phyloP scores from a whole-genome alignment of 148 eudicot genomes.

The Mesembryanthemum crystallinum region DNA sequence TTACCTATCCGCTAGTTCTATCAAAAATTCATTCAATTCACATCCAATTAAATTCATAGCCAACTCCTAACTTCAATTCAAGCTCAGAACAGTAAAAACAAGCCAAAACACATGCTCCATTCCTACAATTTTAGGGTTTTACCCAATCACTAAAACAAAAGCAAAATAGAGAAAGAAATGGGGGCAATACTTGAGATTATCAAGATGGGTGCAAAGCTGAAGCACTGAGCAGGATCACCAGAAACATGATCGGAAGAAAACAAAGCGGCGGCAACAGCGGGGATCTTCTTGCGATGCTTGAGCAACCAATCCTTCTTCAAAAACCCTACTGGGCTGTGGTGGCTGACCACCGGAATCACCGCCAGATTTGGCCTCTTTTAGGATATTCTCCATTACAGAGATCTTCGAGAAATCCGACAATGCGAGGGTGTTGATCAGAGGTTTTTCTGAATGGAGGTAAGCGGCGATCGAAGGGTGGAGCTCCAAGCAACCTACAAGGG shows the following conservation, averaged over 20 bases:
- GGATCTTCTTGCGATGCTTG: slow-evolving; percentile 83
- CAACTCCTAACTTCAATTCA: too few species aligned
- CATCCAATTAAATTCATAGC: too few species aligned
- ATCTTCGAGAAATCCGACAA: slow-evolving; percentile 82
- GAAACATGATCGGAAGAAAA: slow-evolving; percentile 56
- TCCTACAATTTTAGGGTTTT: slow-evolving; percentile 2
- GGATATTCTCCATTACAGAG: slow-evolving; percentile 42
- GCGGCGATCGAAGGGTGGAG: slow-evolving; percentile 65
- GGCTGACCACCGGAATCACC: slow-evolving; percentile 20
- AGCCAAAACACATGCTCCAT: too few species aligned
- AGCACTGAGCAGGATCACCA: slow-evolving; percentile 89
- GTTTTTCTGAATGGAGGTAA: slow-evolving; percentile 73
- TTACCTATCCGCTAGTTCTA: too few species aligned
- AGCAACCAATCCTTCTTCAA: slow-evolving; percentile 77
- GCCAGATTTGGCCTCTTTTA: too few species aligned
- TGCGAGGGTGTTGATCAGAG: slow-evolving; percentile 88
- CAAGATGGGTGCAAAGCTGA: slow-evolving; percentile 76
- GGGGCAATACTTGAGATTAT: slow-evolving; percentile 64
- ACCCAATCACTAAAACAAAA: background rate
- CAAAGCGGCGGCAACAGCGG: slow-evolving; percentile 69
- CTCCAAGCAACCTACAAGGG: slow-evolving; percentile 67
- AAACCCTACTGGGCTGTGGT: slow-evolving; percentile 40
- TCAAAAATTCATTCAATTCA: too few species aligned
- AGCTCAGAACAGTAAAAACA: too few species aligned
- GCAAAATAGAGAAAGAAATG: background rate